Percentiles rank a stretch among this genome's conserved stretches.
Conservation (phyloP, 2,329 filamentous ascomycete genomes). For the Hortaea sp. region DNA sequence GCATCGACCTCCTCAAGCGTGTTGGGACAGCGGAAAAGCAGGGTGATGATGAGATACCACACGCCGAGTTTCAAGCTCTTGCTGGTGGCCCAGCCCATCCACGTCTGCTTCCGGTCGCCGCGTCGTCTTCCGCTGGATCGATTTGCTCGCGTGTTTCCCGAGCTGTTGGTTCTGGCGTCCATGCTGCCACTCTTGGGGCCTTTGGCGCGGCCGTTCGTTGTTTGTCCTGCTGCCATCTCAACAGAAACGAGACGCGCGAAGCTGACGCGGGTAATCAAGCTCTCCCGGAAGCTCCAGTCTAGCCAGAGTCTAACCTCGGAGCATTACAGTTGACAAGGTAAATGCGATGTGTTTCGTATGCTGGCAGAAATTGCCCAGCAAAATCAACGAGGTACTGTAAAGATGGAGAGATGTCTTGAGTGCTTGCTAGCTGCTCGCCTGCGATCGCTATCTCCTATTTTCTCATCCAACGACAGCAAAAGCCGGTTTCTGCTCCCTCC, state of each 20-base stretch:
- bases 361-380: no score
- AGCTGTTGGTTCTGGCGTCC: not conserved
- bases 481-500: no score
- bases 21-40: slow-evolving; percentile 73
- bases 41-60: slow-evolving; percentile 77
- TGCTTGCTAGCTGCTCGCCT: no score
- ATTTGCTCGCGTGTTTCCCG: not conserved
- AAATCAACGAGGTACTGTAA: no score
- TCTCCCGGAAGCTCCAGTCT: not conserved
- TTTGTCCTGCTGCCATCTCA: not conserved
- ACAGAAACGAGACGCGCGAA: not conserved
- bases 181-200: not conserved
- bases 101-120: not conserved
- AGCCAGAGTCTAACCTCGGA: not conserved
- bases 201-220: not conserved
- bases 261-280: not conserved
- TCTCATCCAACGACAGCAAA: no score
- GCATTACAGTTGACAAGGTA: no score
- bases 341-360: no score
- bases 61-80: slow-evolving; percentile 50
- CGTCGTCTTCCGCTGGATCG: slow-evolving; percentile 1
- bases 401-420: no score
- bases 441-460: no score
- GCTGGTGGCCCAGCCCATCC: slow-evolving; percentile 8
- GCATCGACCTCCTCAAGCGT: slow-evolving; percentile 57